These are phyloP conservation scores for Betula pendula DNA, from an alignment of 306 rosid genomes.

Conservation along the genomic window DNA sequence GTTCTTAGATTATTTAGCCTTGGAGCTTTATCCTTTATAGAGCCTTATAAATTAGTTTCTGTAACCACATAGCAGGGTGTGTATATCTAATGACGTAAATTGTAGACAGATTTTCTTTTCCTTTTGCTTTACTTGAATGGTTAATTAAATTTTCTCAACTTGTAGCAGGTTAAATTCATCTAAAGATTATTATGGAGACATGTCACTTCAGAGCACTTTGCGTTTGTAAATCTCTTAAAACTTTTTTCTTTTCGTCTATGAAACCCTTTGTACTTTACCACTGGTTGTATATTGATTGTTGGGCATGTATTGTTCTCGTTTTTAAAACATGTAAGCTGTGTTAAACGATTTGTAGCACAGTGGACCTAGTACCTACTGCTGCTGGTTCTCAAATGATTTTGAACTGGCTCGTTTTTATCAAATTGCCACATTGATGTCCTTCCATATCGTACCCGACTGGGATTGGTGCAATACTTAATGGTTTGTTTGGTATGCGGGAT, in stretches of 20 bases:
- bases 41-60: slow-evolving; percentile 12
- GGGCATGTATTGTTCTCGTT: not conserved
- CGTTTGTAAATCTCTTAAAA: not conserved
- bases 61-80: slow-evolving; percentile 24
- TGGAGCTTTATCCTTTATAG: slow-evolving; percentile 12
- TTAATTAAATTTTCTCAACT: not conserved
- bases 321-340: no score
- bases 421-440: no score
- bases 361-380: no score
- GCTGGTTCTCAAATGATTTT: no score
- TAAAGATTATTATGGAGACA: not conserved
- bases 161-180: not conserved
- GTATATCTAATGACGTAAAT: slow-evolving; percentile 41
- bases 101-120: not conserved
- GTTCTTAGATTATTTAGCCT: not conserved
- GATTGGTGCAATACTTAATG: no score
- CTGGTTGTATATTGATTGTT: not conserved
- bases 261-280: not conserved
- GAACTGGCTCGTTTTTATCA: no score
- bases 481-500: no score
- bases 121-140: not conserved
- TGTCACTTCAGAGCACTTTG: not conserved
- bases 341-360: no score
- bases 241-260: not conserved
- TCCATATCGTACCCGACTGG: no score